Evolutionary conservation across 75 land plant genomes (phyloP).

Genomic region (Gnetum montanum): DNA sequence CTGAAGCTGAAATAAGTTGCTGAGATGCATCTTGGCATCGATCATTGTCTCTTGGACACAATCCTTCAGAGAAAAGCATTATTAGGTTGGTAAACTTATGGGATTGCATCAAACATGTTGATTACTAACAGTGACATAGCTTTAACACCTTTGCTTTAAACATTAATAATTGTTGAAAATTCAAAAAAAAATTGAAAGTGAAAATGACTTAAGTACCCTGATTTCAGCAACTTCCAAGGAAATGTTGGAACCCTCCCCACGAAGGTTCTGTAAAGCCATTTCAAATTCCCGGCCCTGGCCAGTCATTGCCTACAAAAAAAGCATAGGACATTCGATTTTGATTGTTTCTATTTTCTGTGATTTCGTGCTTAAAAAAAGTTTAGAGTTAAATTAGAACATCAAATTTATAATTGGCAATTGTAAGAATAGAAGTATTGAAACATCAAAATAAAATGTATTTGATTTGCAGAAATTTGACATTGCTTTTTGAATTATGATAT

Average conservation of each 20-base stretch:
- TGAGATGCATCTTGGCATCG: slow-evolving; percentile 19
- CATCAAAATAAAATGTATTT: no score
- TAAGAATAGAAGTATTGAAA: background rate
- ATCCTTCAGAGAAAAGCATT: background rate
- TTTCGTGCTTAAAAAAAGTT: no score
- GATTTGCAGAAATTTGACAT: no score
- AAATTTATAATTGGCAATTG: background rate
- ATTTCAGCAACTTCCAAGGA: slow-evolving; percentile 62
- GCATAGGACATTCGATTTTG: no score
- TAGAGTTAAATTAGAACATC: background rate
- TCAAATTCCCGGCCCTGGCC: slow-evolving; percentile 36
- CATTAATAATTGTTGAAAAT: no score
- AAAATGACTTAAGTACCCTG: slow-evolving; percentile 30
- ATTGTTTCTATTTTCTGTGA: no score
- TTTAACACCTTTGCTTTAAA: no score
- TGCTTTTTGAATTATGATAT: no score
- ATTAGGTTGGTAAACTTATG: background rate
- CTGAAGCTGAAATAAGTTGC: slow-evolving; percentile 42
- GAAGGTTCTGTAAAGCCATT: slow-evolving; percentile 41
- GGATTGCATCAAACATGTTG: background rate
- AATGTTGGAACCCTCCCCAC: slow-evolving; percentile 65
- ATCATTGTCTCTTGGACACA: slow-evolving; percentile 5
- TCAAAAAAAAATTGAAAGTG: no score
- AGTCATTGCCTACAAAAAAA: slow-evolving; percentile 35
- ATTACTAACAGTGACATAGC: no score